These are phyloP conservation scores for Lactarius hengduanensis DNA, from an alignment of 768 basidiomycete genomes.

Conservation along the genomic window DNA sequence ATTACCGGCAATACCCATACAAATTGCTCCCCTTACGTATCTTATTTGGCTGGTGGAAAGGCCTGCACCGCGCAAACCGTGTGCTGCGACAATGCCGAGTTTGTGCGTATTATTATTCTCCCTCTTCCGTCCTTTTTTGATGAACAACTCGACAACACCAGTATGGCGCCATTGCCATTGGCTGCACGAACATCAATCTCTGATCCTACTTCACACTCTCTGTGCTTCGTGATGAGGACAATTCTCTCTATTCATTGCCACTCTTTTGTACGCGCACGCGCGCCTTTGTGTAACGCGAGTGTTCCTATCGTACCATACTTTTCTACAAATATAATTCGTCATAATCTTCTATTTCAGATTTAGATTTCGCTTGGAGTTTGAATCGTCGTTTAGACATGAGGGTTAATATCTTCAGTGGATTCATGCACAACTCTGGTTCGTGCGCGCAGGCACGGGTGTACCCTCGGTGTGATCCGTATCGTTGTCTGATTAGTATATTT, in stretches of 20 bases:
- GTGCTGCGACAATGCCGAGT: neutral
- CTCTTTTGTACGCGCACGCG: conserved; percentile 9
- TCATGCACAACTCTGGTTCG: neutral
- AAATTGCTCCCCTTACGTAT: neutral
- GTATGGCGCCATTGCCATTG: neutral
- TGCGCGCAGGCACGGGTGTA: neutral
- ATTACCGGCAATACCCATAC: no score
- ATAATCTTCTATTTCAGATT: neutral
- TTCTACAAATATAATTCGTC: neutral
- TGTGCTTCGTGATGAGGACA: neutral
- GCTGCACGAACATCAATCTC: neutral
- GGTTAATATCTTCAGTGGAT: neutral
- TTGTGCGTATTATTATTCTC: neutral
- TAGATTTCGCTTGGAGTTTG: neutral
- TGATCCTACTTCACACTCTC: neutral
- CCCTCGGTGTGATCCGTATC: neutral
- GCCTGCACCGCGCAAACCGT: neutral
- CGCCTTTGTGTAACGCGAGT: neutral
- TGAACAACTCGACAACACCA: neutral
- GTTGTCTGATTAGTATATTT: neutral
- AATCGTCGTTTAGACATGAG: neutral
- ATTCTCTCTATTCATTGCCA: conserved; percentile 17
- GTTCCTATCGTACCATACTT: neutral
- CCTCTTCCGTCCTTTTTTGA: neutral
- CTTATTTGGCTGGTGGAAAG: neutral